Evolutionary conservation across 2,329 filamentous ascomycete species (phyloP).

Genomic region (Fusarium papillatum): DNA sequence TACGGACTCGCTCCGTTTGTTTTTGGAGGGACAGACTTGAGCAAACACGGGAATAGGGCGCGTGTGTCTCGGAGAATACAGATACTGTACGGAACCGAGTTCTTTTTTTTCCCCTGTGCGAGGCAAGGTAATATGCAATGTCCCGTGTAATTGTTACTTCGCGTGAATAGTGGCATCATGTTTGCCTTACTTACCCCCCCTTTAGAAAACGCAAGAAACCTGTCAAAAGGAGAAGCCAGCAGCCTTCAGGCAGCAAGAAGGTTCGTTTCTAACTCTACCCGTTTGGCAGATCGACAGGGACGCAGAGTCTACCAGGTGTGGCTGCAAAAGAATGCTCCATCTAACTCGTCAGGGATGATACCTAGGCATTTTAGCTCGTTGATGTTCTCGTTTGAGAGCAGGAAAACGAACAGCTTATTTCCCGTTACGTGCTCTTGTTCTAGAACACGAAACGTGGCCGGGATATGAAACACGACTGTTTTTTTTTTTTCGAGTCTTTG

Average conservation of each 20-base stretch:
- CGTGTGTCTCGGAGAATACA: conserved; percentile 29
- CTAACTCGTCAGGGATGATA: conserved; percentile 11
- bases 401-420: neutral
- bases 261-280: neutral
- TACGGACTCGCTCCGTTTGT: neutral
- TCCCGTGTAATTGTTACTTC: neutral
- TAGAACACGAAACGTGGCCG: neutral
- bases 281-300: conserved; percentile 5
- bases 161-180: neutral
- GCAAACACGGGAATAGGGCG: conserved; percentile 18
- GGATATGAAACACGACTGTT: conserved; percentile 26
- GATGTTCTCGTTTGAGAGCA: neutral
- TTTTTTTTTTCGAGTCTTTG: neutral
- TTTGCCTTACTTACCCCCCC: neutral
- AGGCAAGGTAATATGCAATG: neutral
- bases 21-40: neutral
- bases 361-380: conserved; percentile 20
- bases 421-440: neutral
- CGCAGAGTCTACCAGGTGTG: conserved; percentile 23
- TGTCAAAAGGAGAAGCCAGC: neutral
- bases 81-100: neutral
- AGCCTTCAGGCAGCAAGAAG: neutral
- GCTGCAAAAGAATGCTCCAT: conserved; percentile 7
- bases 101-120: neutral
- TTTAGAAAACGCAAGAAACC: neutral